Percentiles rank a stretch among this genome's conserved stretches.
Evolutionary conservation across 768 basidiomycete species (phyloP).

Genomic region (Sporobolomyces pararoseus): DNA sequence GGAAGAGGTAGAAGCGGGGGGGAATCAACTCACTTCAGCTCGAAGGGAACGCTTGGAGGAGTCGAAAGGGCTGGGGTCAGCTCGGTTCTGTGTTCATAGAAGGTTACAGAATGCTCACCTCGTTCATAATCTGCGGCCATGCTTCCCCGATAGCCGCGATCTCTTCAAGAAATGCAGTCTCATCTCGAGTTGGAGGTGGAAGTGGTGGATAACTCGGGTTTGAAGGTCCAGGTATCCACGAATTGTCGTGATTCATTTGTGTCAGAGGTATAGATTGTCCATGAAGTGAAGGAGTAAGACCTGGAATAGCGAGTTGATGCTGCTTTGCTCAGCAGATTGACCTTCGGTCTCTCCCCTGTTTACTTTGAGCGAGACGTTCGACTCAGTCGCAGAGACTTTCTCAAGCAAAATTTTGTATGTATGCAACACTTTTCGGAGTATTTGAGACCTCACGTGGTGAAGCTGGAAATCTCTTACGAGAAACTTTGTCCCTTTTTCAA

Average conservation of each 20-base stretch:
- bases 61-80: background rate
- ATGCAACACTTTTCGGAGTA: no score
- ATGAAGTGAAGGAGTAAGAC: no score
- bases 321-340: no score
- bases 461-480: no score
- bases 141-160: background rate
- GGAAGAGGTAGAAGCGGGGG: no score
- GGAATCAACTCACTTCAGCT: slow-evolving; percentile 13
- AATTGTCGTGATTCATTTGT: background rate
- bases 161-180: background rate
- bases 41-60: background rate
- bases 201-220: background rate
- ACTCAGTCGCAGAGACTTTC: no score
- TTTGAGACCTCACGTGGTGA: no score
- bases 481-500: no score
- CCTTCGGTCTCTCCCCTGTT: no score
- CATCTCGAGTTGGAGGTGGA: background rate
- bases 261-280: background rate
- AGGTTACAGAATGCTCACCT: background rate
- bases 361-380: no score
- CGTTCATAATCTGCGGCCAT: slow-evolving; percentile 6
- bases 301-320: no score
- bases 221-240: background rate
- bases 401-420: no score
- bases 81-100: background rate